Percentiles rank a stretch among this genome's conserved stretches.
Conservation (phyloP, 148 eudicot genomes). For the Chenopodium formosanum region DNA sequence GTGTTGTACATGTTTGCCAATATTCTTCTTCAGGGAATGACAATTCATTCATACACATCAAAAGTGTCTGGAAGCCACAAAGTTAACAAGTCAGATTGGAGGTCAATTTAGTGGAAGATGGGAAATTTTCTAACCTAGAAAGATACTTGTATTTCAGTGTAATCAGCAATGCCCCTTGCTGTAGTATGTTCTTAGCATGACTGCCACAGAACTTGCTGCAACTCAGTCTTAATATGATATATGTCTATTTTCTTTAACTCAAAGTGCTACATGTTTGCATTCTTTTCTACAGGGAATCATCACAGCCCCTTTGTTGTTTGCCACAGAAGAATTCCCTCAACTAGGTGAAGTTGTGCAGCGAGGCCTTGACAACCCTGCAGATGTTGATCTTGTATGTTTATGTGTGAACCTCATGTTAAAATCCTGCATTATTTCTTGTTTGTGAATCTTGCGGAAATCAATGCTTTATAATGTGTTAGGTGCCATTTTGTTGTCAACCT, state of each 20-base stretch:
- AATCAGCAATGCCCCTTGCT: neutral
- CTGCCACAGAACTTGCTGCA: neutral
- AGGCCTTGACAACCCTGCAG: slow-evolving; percentile 66
- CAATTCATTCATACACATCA: neutral
- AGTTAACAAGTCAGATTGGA: neutral
- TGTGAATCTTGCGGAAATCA: neutral
- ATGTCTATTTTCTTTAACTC: slow-evolving; percentile 10
- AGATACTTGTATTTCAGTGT: neutral
- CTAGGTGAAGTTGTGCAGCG: slow-evolving; percentile 60
- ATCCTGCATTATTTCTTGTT: neutral
- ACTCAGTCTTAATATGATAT: too few species aligned
- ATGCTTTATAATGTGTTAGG: neutral
- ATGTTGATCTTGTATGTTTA: slow-evolving; percentile 79
- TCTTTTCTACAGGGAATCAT: slow-evolving; percentile 63
- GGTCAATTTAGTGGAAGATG: too few species aligned
- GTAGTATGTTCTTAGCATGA: neutral
- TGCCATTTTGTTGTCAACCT: neutral
- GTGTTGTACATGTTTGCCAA: neutral
- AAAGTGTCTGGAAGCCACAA: neutral
- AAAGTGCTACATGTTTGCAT: slow-evolving; percentile 9
- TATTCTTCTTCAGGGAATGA: neutral
- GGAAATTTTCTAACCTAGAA: neutral
- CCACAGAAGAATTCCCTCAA: slow-evolving; percentile 92
- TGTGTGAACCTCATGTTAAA: neutral
- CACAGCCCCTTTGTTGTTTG: slow-evolving; percentile 88